Evolutionary conservation across 2,329 filamentous ascomycete genomes (phyloP).

Genomic region (Akanthomyces uredinophilus): DNA sequence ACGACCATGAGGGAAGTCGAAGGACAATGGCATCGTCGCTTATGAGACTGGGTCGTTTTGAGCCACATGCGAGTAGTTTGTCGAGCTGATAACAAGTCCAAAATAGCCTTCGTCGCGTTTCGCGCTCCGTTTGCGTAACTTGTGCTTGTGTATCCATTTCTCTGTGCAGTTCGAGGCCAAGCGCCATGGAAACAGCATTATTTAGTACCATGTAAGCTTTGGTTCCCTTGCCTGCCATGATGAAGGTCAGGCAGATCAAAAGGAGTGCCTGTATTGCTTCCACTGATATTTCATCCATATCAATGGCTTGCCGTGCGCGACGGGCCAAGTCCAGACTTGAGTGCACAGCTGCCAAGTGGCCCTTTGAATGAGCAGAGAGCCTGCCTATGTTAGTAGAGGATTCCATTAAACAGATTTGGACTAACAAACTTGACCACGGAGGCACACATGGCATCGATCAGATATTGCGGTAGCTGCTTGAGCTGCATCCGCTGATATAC

Average conservation of each 20-base stretch:
- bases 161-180: conserved; percentile 74
- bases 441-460: conserved; percentile 54
- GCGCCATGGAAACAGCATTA: conserved; percentile 77
- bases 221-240: conserved; percentile 72
- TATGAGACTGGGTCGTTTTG: conserved; percentile 74
- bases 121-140: conserved; percentile 63
- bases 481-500: conserved; percentile 67
- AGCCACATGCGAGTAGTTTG: conserved; percentile 75
- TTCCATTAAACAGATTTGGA: background rate
- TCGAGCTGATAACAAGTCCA: conserved; percentile 88
- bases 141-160: conserved; percentile 62
- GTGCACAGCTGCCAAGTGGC: conserved; percentile 61
- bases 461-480: conserved; percentile 56
- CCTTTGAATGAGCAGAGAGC: conserved; percentile 63
- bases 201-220: conserved; percentile 83
- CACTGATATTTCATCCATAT: conserved; percentile 75
- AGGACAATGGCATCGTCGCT: conserved; percentile 71
- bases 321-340: conserved; percentile 68
- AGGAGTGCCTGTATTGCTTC: conserved; percentile 72
- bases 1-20: conserved; percentile 69
- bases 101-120: conserved; percentile 74
- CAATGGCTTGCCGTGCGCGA: conserved; percentile 64
- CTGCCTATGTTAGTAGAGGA: conserved; percentile 37
- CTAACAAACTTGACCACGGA: conserved; percentile 54
- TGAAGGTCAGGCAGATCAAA: conserved; percentile 69